A percentile compares a stretch with the other conserved stretches of the same genome.
phyloP scores from a whole-genome alignment of 2,329 filamentous ascomycete species.

The Chaetomiaceae sp. region DNA sequence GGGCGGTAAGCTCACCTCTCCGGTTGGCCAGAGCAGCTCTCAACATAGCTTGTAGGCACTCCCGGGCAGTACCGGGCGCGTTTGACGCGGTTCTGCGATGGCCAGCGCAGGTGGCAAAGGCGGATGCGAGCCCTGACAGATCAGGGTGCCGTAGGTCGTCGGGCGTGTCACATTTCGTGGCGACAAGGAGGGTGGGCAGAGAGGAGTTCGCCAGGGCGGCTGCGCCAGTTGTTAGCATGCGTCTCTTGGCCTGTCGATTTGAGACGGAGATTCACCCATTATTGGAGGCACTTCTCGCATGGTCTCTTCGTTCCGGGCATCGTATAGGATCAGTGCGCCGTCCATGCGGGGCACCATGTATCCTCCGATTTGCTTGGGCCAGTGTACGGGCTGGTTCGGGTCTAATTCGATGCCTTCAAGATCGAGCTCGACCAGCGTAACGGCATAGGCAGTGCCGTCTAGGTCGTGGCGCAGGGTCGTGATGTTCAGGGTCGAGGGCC shows the following conservation, averaged over 20 bases:
- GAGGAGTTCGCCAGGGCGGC: conserved; percentile 68
- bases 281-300: conserved; percentile 70
- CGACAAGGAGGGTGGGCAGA: conserved; percentile 75
- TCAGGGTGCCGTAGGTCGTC: conserved; percentile 67
- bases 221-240: conserved; percentile 38
- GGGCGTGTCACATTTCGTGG: conserved; percentile 83
- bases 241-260: not conserved
- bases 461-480: conserved; percentile 55
- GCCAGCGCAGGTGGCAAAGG: conserved; percentile 65
- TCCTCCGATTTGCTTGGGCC: conserved; percentile 66
- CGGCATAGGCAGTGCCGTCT: conserved; percentile 53
- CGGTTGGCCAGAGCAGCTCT: conserved; percentile 63
- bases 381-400: conserved; percentile 55
- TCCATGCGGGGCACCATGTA: conserved; percentile 71
- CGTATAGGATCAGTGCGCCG: conserved; percentile 80
- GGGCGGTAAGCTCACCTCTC: conserved; percentile 54
- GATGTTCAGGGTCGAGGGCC: conserved; percentile 50
- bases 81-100: conserved; percentile 70
- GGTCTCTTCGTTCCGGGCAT: conserved; percentile 74
- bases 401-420: conserved; percentile 61
- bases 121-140: conserved; percentile 56
- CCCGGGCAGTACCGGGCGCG: conserved; percentile 66
- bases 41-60: conserved; percentile 72
- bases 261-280: conserved; percentile 60
- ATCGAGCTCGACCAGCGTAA: conserved; percentile 62